Percentiles rank a stretch among this genome's conserved stretches.
Conservation (phyloP, 176 grass and related monocot genomes). For the Echinochloa phyllopogon region DNA sequence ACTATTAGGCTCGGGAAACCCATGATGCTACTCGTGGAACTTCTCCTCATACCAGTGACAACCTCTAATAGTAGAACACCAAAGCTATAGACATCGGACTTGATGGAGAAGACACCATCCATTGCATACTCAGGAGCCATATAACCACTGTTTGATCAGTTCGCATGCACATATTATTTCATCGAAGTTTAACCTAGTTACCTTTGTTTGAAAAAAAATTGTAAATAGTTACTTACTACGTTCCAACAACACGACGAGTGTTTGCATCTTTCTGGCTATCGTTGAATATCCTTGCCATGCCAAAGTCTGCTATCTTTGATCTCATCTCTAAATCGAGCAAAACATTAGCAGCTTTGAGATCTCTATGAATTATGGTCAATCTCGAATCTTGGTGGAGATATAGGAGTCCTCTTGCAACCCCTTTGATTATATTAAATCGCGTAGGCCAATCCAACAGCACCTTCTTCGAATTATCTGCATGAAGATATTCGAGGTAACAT, state of each 20-base stretch:
- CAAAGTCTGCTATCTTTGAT: constrained; percentile 61
- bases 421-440: constrained; percentile 47
- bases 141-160: constrained; percentile 36
- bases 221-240: constrained; percentile 32
- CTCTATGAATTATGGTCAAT: constrained; percentile 40
- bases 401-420: constrained; percentile 51
- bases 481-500: background rate
- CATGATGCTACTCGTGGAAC: constrained; percentile 1
- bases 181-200: background rate
- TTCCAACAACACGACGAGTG: constrained; percentile 50
- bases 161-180: background rate
- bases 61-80: constrained; percentile 55
- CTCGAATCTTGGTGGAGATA: constrained; percentile 61
- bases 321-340: constrained; percentile 49
- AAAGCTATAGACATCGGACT: constrained; percentile 59
- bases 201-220: background rate
- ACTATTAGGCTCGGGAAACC: constrained; percentile 40
- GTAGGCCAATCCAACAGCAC: constrained; percentile 39
- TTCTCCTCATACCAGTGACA: constrained; percentile 44
- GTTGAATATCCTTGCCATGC: constrained; percentile 53
- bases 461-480: constrained; percentile 29
- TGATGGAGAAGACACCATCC: constrained; percentile 51
- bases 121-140: constrained; percentile 61
- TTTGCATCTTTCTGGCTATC: constrained; percentile 34
- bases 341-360: constrained; percentile 49